These are phyloP conservation scores for Ochetophila trinervis DNA, from an alignment of 306 rosid species.

Conservation along the genomic window DNA sequence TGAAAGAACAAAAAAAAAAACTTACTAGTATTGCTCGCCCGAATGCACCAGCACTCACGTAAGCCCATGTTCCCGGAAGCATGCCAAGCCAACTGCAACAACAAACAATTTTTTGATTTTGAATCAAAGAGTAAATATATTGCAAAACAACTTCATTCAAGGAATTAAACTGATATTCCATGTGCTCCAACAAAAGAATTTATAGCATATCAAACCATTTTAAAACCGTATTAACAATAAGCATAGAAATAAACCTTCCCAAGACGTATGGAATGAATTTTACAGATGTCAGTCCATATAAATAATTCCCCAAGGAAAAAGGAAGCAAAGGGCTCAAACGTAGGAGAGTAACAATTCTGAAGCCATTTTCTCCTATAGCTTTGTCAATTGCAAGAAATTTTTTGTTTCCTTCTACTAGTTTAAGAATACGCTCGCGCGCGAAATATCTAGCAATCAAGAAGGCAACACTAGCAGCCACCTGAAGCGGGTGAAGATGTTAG, in stretches of 20 bases:
- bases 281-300: slow-evolving; percentile 94
- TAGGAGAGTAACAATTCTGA: slow-evolving; percentile 90
- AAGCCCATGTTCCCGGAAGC: slow-evolving; percentile 99
- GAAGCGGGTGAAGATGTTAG: slow-evolving; percentile 34
- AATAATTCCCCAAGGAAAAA: slow-evolving; percentile 89
- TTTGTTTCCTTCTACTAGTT: slow-evolving; percentile 90
- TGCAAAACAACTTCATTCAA: background rate
- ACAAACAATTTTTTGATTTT: slow-evolving; percentile 16
- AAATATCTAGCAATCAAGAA: slow-evolving; percentile 95
- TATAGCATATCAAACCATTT: background rate
- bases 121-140: slow-evolving; percentile 12
- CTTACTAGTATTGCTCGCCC: slow-evolving; percentile 96
- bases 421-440: slow-evolving; percentile 94
- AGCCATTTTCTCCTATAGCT: slow-evolving; percentile 93
- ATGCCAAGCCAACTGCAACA: slow-evolving; percentile 92
- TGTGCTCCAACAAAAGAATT: slow-evolving; percentile 4
- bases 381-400: slow-evolving; percentile 94
- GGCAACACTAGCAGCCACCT: slow-evolving; percentile 95
- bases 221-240: slow-evolving; percentile 1
- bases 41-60: slow-evolving; percentile 98
- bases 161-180: background rate
- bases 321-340: slow-evolving; percentile 98
- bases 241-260: slow-evolving; percentile 65
- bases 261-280: slow-evolving; percentile 88
- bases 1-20: slow-evolving; percentile 29